A percentile compares a stretch with the other conserved stretches of the same genome.
Evolutionary conservation across 148 eudicot genomes (phyloP).

Genomic region (Rhododendron ovatum): DNA sequence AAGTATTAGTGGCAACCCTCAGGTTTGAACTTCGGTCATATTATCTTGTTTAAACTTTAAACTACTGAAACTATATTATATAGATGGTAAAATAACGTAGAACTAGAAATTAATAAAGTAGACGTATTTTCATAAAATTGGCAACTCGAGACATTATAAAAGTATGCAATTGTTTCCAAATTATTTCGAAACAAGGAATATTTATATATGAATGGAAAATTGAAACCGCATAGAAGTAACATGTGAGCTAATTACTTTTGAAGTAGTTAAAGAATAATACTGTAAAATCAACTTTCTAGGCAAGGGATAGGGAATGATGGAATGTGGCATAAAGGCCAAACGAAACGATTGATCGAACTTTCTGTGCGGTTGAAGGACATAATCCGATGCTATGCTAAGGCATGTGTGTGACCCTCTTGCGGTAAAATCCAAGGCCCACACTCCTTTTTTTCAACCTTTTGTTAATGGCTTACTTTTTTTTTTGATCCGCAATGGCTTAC

Average conservation of each 20-base stretch:
- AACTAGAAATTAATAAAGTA: too few species aligned
- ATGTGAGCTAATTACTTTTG: background rate
- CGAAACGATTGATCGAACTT: constrained; percentile 10
- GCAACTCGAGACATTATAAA: background rate
- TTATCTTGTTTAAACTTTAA: too few species aligned
- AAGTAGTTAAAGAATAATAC: constrained; percentile 9
- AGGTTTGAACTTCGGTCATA: too few species aligned
- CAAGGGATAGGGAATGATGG: background rate
- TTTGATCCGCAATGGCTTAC: too few species aligned
- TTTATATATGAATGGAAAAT: background rate
- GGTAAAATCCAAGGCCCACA: constrained; percentile 1
- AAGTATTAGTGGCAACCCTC: too few species aligned
- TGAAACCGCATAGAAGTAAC: background rate
- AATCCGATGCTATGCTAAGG: background rate
- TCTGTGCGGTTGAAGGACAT: constrained; percentile 14
- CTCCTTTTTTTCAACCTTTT: background rate
- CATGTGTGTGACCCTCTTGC: background rate
- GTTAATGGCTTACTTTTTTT: too few species aligned
- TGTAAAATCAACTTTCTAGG: background rate
- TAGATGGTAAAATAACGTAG: too few species aligned
- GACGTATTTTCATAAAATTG: background rate
- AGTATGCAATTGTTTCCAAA: background rate
- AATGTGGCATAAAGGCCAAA: background rate
- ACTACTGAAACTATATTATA: too few species aligned
- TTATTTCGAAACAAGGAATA: too few species aligned